Base-by-base conservation (phyloP, 2,329 filamentous ascomycete genomes). In the Aspergillus sp. region DNA sequence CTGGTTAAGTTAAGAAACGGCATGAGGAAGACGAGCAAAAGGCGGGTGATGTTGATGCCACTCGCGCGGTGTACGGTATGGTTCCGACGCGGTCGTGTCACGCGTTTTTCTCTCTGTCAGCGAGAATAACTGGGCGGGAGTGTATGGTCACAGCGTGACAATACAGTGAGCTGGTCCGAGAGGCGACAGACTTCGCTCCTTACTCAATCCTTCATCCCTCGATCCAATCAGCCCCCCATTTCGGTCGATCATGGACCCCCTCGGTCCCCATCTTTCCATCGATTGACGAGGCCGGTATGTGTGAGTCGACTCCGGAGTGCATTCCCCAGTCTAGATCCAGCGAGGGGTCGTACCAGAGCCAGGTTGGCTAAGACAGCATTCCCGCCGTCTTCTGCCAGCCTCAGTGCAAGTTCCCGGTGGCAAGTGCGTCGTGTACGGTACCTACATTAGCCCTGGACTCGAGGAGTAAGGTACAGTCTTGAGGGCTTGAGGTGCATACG, bases 71-170 rank as follows among this genome's bases (percentile, higher is more conserved):
- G 61, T 66, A 54, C 58, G 47, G 64, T 68, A 69, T 65, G 56
- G 66, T 68, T 58, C 56, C n/a, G 9, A 51, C 53, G 54, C 55
- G 50, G 44, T 51, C 63, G 60, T 61, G 62, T 65, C 60, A 49
- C 66, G 65, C 65, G 65, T 67, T 54, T 36, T 19, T 9, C 19
- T 7, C 14, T 11, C 35, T 22, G 11, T 17, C 11, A n/a, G n/a
- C 17, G 24, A 17, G 41, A 16, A 24, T 13, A 42, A 19, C 40
- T n/a, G 7, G 16, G 16, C 4, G 16, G 40, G 17, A 14, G 17
- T 2, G 52, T 60, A 54, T 40, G 46, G 61, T 65, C 46, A 54
- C n/a, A 1, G 3, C 9, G 19, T 65, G 47, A 62, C 62, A 51
- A 49, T 64, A 64, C 58, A 3, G n/a, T 4, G n/a, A 20, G 45